Base-by-base conservation (phyloP, 805 yeast genomes). In the Candida corydali region DNA sequence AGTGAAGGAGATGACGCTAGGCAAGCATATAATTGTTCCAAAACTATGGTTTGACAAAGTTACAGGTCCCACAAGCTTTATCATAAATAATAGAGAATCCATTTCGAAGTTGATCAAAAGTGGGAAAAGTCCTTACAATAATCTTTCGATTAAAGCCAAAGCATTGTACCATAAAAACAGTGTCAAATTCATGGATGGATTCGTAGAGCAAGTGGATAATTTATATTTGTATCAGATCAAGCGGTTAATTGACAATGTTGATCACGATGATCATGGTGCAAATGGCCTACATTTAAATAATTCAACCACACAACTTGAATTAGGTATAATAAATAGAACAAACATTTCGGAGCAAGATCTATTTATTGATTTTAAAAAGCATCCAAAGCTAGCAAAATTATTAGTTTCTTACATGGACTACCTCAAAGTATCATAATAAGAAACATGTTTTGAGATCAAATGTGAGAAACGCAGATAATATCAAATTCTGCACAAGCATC, bases 91-190 rank as follows among this genome's bases (percentile, higher is more conserved):
- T n/a, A 34, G 22, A 14, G 18, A 29, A 9, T 15, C 15, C 8
- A 16, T 32, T n/a, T 16, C 28, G 9, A 15, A 14, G 7, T 5
- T 30, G 22, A 10, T 30, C 7, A 8, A 5, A 11, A 32, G 22
- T 15, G 12, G 10, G 3, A 32, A 32, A 16, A 32, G n/a, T 32
- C 34, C 34, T 2, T 20, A 5, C 16, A 9, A 12, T 23, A 12
- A 16, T 4, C 17, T 32, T 23, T 32, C 34, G n/a, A 5, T 23
- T 2, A 15, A 12, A 32, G 16, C 25, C 42, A 57, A 46, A 38
- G 55, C 1, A 50, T 49, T 39, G 19, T 54, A 8, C 38, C 49
- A 3, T 10, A 24, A 23, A 25, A n/a, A 3, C 2, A 30, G 10
- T 5, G 10, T 29, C 5, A 20, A 24, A 12, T 30, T 29, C 8